Evolutionary conservation across 2,329 filamentous ascomycete genomes (phyloP), one percentile per base, ranked within the genome.

Genomic region (Allantophomopsis lycopodina): DNA sequence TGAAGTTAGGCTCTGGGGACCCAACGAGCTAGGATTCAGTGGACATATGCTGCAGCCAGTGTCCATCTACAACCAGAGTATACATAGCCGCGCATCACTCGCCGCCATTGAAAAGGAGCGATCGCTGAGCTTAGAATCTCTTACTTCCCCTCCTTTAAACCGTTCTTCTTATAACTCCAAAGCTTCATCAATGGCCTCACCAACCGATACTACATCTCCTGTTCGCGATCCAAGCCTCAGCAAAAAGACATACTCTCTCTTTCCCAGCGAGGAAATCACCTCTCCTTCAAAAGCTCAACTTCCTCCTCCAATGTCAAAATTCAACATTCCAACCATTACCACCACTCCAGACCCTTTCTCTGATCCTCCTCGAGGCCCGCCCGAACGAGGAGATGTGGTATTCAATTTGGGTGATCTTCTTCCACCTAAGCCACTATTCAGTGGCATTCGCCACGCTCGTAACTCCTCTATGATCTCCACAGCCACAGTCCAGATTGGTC

Each of bases 401-500:
- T 18, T 17, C 7, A 23, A 16, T 14, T 16, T 35, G 17, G 40
- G 32, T 11, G 28, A 30, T 36, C 42, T 55, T 2, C 42, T 34
- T 15, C 49, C 47, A 18, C 53, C 55, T 35, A 51, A 52, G 23
- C 16, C 40, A 6, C 45, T 48, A 31, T 48, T 41, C 32, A 15
- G 38, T 13, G 34, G 39, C 30, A n/a, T 33, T 6, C 35, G 52
- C 15, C 54, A 55, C 39, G 60, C 63, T 14, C 67, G 77, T 35
- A 65, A 74, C 42, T 76, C 75, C 5, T 84, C 79, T 1, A 63
- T 76, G 33, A 65, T 64, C 13, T 83, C 79, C 35, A 73, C 73
- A 8, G 77, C 77, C 17, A 83, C 78, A 0, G 78, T 84, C 10
- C 78, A 83, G 51, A 83, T 84, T 38, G 79, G 79, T 2, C 63